Base-by-base conservation (phyloP, 148 eudicot genomes). In the Arctostaphylos glauca region DNA sequence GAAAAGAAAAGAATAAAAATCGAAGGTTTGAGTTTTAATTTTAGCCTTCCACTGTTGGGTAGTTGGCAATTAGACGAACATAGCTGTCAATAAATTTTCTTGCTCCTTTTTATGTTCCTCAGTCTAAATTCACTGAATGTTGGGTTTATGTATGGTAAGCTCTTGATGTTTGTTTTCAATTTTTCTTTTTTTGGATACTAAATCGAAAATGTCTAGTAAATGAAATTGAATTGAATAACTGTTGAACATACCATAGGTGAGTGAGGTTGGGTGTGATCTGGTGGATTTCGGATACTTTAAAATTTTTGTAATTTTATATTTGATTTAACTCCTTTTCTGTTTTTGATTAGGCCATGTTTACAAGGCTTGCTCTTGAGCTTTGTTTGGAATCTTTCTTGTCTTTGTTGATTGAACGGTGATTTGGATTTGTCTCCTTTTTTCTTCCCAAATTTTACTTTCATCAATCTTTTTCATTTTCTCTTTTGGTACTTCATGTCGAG, bases 201-300 rank as follows among this genome's bases (percentile, higher is more conserved):
- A 44, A 78, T 59, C 58, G 59, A 10, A 56, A 41, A 43, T 56
- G 38, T 44, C 48, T 59, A 50, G 52, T 43, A 54, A 77, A 59
- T 78, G 81, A 66, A 41, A 66, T 64, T 80, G 74, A 80, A 80
- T 80, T 48, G 73, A 48, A 31, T 31, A 31, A 49, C 81, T 80
- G 23, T 66, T 60, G 74, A 41, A 14, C 21, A 46, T 46, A 47
- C 52, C 58, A 38, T 15, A 14, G 19, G 62, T 13, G 81, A 62
- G 44, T 13, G 41, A 46, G 73, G 43, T 14, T 14, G 55, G 68
- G 43, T 46, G 19, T 60, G 43, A 79, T 79, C 44, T 23, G 74
- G 21, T 31, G 68, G 50, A 9, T 68, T 70, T 52, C 18, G 72
- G 12, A 3, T 71, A 47, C 21, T 48, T 44, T 1, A 48, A 50